Percentiles rank a stretch among this genome's conserved stretches.
These are phyloP conservation scores for Piper longum DNA, from an alignment of 164 flowering plant species.

Conservation along the genomic window DNA sequence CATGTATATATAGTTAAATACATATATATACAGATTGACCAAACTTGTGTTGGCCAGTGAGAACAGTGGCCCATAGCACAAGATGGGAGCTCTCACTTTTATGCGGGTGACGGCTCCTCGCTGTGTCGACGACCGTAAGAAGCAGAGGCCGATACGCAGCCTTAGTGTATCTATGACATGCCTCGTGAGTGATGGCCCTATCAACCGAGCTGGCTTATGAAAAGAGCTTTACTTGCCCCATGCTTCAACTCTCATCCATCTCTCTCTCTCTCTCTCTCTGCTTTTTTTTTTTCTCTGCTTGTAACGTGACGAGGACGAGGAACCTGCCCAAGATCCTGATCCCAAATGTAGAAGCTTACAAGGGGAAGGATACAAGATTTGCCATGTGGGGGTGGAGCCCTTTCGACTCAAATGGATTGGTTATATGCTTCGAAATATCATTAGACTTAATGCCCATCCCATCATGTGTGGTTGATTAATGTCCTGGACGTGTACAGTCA, in stretches of 20 bases:
- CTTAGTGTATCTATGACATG: neutral
- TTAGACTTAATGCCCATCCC: too few relatives aligned
- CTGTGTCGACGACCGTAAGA: neutral
- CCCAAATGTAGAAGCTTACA: slow-evolving; percentile 4
- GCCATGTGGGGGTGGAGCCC: slow-evolving; percentile 1
- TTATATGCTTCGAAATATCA: neutral
- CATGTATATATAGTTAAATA: too few relatives aligned
- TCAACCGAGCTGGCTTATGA: too few relatives aligned
- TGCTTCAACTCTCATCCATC: neutral
- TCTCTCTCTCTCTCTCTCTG: neutral
- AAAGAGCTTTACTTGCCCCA: neutral
- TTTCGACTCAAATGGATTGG: neutral
- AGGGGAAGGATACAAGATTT: slow-evolving; percentile 1
- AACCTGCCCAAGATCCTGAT: slow-evolving; percentile 1
- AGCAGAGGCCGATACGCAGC: neutral
- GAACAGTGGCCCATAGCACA: neutral
- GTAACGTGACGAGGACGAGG: neutral
- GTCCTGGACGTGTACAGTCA: too few relatives aligned
- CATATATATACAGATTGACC: neutral
- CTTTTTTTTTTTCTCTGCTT: neutral
- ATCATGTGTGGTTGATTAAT: neutral
- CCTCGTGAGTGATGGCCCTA: too few relatives aligned
- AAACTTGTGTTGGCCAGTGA: neutral
- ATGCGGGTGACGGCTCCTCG: neutral
- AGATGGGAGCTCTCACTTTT: neutral